Conservation (phyloP, 805 yeast species). For the Myxozyma neotropica region DNA sequence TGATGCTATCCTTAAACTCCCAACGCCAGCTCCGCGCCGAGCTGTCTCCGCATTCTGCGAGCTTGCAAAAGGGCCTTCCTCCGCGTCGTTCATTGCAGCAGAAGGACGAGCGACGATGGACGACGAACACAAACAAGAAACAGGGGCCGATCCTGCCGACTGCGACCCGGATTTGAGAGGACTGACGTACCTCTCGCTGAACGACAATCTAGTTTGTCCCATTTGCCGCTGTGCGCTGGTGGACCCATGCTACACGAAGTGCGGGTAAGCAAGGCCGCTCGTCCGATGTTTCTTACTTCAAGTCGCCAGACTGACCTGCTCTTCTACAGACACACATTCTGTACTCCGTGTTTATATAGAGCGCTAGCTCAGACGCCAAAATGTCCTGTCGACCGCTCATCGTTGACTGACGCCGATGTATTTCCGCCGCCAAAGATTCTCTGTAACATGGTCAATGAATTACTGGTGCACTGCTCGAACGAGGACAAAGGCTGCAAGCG, state of each 20-base stretch:
- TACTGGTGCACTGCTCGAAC: slow-evolving; percentile 59
- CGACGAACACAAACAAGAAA: not conserved
- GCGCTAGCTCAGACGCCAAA: slow-evolving; percentile 36
- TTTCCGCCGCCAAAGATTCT: slow-evolving; percentile 61
- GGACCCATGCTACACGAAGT: slow-evolving; percentile 61
- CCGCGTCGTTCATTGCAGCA: not conserved
- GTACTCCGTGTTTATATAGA: slow-evolving; percentile 53
- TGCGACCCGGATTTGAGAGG: slow-evolving; percentile 19
- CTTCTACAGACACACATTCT: slow-evolving; percentile 55
- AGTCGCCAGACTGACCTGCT: not conserved
- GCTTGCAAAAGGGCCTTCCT: not conserved
- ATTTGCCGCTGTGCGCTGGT: slow-evolving; percentile 69
- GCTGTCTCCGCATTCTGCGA: not conserved
- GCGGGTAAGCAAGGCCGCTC: slow-evolving; percentile 47
- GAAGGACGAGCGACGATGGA: not conserved
- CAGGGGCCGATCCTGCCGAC: not conserved
- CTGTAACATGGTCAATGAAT: slow-evolving; percentile 62
- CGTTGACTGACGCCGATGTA: slow-evolving; percentile 46
- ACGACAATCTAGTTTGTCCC: slow-evolving; percentile 50
- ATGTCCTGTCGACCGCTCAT: slow-evolving; percentile 67
- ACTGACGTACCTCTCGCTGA: slow-evolving; percentile 22
- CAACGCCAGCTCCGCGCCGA: not conserved
- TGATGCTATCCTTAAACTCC: not conserved
- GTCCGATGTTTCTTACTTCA: not conserved
- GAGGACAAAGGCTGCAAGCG: slow-evolving; percentile 57